Evolutionary conservation across 345 rosid genomes (phyloP), one percentile per base, ranked within the genome.

Genomic region (Conringia planisiliqua): DNA sequence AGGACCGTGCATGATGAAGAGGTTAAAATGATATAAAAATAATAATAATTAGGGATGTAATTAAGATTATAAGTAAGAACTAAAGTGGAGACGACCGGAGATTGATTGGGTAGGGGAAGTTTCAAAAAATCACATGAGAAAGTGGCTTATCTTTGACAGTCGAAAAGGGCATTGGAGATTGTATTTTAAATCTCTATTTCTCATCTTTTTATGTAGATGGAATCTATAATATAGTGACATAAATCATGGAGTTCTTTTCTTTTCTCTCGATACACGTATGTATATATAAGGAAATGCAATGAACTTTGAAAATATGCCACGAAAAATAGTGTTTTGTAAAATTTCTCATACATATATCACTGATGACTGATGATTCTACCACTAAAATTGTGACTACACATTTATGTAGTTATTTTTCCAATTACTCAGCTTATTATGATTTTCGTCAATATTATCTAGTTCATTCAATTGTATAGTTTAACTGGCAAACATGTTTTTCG

Each of bases 1-100:
- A 81, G 85, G 90, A 84, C 83, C 89, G 69, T 86, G 82, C 77
- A 65, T 64, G 43, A 39, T 51, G 55, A 71, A 62, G 54, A 70
- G 52, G 11, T 44, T 40, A 33, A 27, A 30, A 16, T 18, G 27
- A 12, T 42, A 18, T 38, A 27, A 4, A 56, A 55, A 35, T n/a
- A n/a, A n/a, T n/a, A n/a, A n/a, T n/a, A 40, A 24, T 44, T 52
- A 61, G 20, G 0, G 6, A 40, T 50, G 58, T 60, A 56, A 63
- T 8, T 33, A 76, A 61, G 47, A 46, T 35, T 69, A 54, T 40
- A 62, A 46, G 38, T 46, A 48, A 39, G 10, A 61, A 35, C 42
- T 59, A 68, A 76, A 76, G 66, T 76, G 35, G 70, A 67, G 44
- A 60, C 22, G 47, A 60, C 73, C 51, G 3, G 55, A 68, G 61